These are phyloP conservation scores for Microbotryomycetes sp. DNA, from an alignment of 1,284 basidiomycete species.

Conservation along the genomic window DNA sequence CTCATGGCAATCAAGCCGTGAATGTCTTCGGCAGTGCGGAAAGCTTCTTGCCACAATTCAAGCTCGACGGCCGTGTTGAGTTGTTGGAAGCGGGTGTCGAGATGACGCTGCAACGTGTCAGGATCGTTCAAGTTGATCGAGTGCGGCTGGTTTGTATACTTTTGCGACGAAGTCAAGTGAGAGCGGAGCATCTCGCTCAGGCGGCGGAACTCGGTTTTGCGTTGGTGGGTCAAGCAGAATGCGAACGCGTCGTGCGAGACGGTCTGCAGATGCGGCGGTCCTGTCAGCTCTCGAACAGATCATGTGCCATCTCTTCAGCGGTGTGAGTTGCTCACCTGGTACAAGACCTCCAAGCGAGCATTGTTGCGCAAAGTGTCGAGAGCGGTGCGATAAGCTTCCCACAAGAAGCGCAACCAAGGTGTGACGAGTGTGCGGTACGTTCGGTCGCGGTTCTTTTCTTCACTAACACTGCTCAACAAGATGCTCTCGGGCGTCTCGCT, in stretches of 20 bases:
- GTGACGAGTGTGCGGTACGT: constrained; percentile 93
- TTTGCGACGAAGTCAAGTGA: constrained; percentile 89
- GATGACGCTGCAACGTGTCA: constrained; percentile 91
- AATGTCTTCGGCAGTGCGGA: constrained; percentile 96
- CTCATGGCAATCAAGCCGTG: constrained; percentile 86
- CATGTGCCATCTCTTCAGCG: neutral
- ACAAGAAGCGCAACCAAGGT: constrained; percentile 95
- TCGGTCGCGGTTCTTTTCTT: constrained; percentile 88
- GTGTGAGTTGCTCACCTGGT: constrained; percentile 85
- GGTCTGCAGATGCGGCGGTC: constrained; percentile 53
- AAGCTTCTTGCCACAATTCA: constrained; percentile 98
- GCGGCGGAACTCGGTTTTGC: constrained; percentile 96
- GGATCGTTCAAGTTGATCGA: constrained; percentile 97
- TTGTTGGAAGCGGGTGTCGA: constrained; percentile 97
- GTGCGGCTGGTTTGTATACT: constrained; percentile 91
- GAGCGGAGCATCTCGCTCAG: constrained; percentile 94
- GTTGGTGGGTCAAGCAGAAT: constrained; percentile 88
- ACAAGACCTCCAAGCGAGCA: constrained; percentile 84
- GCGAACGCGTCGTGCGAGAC: constrained; percentile 95
- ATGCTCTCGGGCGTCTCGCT: constrained; percentile 90
- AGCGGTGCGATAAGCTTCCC: constrained; percentile 96
- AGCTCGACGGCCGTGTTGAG: constrained; percentile 97
- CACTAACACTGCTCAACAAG: constrained; percentile 76
- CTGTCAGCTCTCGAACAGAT: neutral
- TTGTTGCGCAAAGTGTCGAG: constrained; percentile 97